Evolutionary conservation across 1,139 yeast genomes (phyloP), one percentile per base, ranked within the genome.

Genomic region (Petasospora fabianii): DNA sequence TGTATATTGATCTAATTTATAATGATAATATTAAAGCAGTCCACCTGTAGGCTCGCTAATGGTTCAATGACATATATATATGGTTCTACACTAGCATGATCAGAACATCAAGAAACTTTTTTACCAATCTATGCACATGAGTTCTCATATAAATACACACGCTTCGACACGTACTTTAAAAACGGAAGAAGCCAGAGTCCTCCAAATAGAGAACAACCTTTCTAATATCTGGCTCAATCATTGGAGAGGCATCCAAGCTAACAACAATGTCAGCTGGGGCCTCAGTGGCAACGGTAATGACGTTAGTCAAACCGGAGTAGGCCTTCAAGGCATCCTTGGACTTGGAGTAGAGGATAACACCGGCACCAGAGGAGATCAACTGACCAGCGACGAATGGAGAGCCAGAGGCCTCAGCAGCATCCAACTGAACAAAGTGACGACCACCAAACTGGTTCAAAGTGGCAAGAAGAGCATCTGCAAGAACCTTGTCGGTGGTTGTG

Each of bases 371-470:
- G 59, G 86, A 80, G 41, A 87, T 86, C 54, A 90, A 77, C 66
- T 90, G 97, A 47, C 83, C 76, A 39, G 90, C 77, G 33, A 53
- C 41, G 28, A 35, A 46, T 22, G 68, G 54, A 42, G 76, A 70
- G 32, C 73, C 71, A 31, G 73, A 65, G 41, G 38, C 32, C 10
- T 69, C 69, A 27, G 77, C 76, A 35, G 39, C 39, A 33, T 62
- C 64, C 49, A 88, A 68, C 48, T 84, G 73, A 36, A 95, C 76
- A 50, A 84, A 85, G 56, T 90, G 82, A 62, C 97, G 82, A 39
- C 87, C 88, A 47, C 84, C 77, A 51, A 77, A 80, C 70, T 90
- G 96, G 70, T 90, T 85, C 66, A 90, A 80, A 20, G 95, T 85
- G 31, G 94, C 85, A 62, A 88, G 86, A 52, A 90, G 73, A 10